Evolutionary conservation across 2,329 filamentous ascomycete genomes (phyloP).

Genomic region (Decorospora gaudefroyi): DNA sequence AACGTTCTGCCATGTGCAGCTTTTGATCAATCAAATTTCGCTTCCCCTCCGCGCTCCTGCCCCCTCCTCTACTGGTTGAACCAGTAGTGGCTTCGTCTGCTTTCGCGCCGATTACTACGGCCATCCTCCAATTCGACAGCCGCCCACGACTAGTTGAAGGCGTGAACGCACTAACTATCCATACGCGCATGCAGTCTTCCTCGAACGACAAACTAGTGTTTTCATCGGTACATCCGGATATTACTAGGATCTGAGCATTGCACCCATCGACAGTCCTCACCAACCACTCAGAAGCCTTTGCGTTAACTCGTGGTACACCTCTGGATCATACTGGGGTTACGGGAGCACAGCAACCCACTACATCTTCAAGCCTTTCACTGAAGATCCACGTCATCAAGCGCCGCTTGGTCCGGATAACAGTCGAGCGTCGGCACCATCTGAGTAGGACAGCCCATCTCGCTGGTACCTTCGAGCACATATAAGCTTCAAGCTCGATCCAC

Average conservation of each 20-base stretch:
- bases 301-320: constrained; percentile 25
- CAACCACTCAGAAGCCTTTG: constrained; percentile 25
- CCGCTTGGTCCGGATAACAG: too few relatives aligned
- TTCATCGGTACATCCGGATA: constrained; percentile 24
- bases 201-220: constrained; percentile 3
- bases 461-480: constrained; percentile 13
- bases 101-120: not conserved
- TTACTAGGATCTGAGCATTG: constrained; percentile 20
- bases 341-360: constrained; percentile 2
- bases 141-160: not conserved
- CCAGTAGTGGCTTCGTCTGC: constrained; percentile 1
- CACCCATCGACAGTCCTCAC: constrained; percentile 7
- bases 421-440: too few relatives aligned
- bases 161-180: not conserved
- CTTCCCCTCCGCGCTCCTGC: constrained; percentile 8
- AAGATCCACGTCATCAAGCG: constrained; percentile 13
- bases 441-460: not conserved
- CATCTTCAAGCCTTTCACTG: not conserved
- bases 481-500: constrained; percentile 13
- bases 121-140: not conserved
- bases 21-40: constrained; percentile 13
- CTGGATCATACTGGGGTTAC: constrained; percentile 17
- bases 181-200: constrained; percentile 1
- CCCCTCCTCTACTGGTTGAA: constrained; percentile 1
- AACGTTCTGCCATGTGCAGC: constrained; percentile 7